These are phyloP conservation scores for Candida manassasensis DNA, from an alignment of 805 yeast species.

Conservation along the genomic window DNA sequence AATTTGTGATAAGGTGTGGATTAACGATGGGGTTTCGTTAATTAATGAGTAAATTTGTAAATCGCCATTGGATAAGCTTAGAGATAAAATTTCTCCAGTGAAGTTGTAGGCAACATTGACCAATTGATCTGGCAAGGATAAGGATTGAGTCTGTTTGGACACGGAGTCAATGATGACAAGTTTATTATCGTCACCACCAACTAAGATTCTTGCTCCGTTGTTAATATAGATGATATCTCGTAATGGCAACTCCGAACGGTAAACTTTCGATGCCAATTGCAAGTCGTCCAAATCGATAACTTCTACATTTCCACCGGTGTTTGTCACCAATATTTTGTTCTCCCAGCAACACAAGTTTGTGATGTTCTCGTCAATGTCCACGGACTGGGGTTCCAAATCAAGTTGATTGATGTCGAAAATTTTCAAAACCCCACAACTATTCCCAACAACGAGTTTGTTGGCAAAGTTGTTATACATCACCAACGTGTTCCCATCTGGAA, in stretches of 20 bases:
- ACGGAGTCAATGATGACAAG: slow-evolving; percentile 43
- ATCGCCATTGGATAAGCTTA: slow-evolving; percentile 57
- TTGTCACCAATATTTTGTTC: slow-evolving; percentile 28
- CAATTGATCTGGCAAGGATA: slow-evolving; percentile 49
- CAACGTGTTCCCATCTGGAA: slow-evolving; percentile 38
- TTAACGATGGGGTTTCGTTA: slow-evolving; percentile 50
- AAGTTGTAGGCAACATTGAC: slow-evolving; percentile 51
- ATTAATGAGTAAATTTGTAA: slow-evolving; percentile 51
- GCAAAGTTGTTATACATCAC: slow-evolving; percentile 19
- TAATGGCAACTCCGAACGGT: slow-evolving; percentile 42
- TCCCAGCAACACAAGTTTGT: slow-evolving; percentile 32
- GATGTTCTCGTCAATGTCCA: slow-evolving; percentile 46
- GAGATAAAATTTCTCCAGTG: slow-evolving; percentile 52
- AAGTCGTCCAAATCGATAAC: slow-evolving; percentile 28
- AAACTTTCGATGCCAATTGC: slow-evolving; percentile 32
- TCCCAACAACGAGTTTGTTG: slow-evolving; percentile 44
- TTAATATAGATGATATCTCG: slow-evolving; percentile 56
- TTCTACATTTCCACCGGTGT: slow-evolving; percentile 41
- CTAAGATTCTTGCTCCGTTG: slow-evolving; percentile 51
- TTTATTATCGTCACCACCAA: slow-evolving; percentile 67
- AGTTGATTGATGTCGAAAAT: slow-evolving; percentile 43
- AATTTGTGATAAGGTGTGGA: slow-evolving; percentile 39
- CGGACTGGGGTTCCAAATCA: slow-evolving; percentile 56
- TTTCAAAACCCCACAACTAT: slow-evolving; percentile 50
- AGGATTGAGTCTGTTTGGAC: slow-evolving; percentile 24